These are phyloP conservation scores for Gentiana dahurica DNA, from an alignment of 257 asterid genomes.

Conservation along the genomic window DNA sequence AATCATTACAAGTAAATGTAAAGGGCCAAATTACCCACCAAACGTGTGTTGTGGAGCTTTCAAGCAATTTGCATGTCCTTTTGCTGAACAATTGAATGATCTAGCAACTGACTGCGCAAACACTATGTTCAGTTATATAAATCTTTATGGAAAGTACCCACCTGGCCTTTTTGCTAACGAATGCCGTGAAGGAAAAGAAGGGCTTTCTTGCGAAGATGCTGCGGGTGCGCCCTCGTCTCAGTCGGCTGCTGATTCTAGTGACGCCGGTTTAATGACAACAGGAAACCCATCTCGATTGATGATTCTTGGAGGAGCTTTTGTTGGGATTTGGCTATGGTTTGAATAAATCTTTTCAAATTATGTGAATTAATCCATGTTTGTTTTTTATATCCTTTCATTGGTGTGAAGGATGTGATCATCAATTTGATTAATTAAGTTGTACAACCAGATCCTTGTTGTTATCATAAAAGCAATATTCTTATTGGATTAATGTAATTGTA, in stretches of 20 bases:
- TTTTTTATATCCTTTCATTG: too few relatives aligned
- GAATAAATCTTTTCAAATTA: constrained; percentile 13
- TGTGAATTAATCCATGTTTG: too few relatives aligned
- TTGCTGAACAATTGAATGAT: constrained; percentile 31
- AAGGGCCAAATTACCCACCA: constrained; percentile 55
- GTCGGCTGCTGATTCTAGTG: constrained; percentile 13
- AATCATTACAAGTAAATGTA: constrained; percentile 62
- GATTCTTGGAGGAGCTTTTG: constrained; percentile 23
- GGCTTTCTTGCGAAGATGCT: constrained; percentile 33
- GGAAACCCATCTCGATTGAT: constrained; percentile 14
- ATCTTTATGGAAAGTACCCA: constrained; percentile 66
- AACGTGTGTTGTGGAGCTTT: constrained; percentile 43
- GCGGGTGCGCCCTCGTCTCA: constrained; percentile 24
- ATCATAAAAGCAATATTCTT: too few relatives aligned
- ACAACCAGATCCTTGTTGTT: too few relatives aligned
- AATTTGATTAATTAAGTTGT: too few relatives aligned
- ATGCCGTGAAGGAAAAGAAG: constrained; percentile 35
- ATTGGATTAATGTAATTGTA: too few relatives aligned
- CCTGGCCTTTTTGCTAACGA: constrained; percentile 59
- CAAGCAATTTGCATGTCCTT: constrained; percentile 52
- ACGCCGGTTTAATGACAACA: constrained; percentile 5
- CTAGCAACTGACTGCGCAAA: constrained; percentile 53
- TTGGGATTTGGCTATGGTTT: constrained; percentile 17
- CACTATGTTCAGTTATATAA: constrained; percentile 79
- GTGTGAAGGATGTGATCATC: too few relatives aligned